phyloP scores from a whole-genome alignment of 805 yeast genomes.

The Sugiyamaella americana region DNA sequence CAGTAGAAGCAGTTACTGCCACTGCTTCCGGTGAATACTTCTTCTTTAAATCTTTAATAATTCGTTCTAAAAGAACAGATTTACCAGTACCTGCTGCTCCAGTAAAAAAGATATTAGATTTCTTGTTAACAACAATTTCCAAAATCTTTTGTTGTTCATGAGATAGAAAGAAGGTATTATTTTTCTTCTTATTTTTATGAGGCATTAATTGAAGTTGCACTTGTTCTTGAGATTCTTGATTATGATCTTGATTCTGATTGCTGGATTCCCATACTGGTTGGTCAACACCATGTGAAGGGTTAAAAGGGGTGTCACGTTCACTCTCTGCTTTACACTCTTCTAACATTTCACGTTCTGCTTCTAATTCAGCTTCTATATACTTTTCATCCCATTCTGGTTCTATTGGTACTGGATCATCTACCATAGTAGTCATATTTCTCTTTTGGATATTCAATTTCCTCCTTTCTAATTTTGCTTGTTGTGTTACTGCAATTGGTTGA shows the following conservation, averaged over 20 bases:
- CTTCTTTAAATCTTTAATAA: slow-evolving; percentile 48
- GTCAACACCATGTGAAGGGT: too few species aligned
- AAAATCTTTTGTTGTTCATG: slow-evolving; percentile 53
- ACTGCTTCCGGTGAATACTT: slow-evolving; percentile 46
- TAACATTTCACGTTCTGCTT: too few species aligned
- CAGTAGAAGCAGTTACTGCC: slow-evolving; percentile 93
- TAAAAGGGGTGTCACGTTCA: too few species aligned
- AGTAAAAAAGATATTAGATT: slow-evolving; percentile 71
- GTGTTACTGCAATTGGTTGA: background rate
- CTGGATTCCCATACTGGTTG: too few species aligned
- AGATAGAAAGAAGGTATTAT: slow-evolving; percentile 27
- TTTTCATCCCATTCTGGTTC: too few species aligned
- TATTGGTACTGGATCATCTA: background rate
- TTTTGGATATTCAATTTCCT: background rate
- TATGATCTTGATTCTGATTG: too few species aligned
- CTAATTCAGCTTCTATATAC: too few species aligned
- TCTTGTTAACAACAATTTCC: slow-evolving; percentile 55
- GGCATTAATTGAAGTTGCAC: background rate
- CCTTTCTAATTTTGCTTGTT: background rate
- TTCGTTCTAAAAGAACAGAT: slow-evolving; percentile 69
- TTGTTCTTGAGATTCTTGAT: background rate
- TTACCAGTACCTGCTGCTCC: slow-evolving; percentile 99
- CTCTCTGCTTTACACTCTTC: too few species aligned
- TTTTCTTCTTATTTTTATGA: background rate
- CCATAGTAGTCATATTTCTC: background rate